Evolutionary conservation across 192 early-diverging fungal genomes (phyloP).

Genomic region (Irineochytrium annulatum): DNA sequence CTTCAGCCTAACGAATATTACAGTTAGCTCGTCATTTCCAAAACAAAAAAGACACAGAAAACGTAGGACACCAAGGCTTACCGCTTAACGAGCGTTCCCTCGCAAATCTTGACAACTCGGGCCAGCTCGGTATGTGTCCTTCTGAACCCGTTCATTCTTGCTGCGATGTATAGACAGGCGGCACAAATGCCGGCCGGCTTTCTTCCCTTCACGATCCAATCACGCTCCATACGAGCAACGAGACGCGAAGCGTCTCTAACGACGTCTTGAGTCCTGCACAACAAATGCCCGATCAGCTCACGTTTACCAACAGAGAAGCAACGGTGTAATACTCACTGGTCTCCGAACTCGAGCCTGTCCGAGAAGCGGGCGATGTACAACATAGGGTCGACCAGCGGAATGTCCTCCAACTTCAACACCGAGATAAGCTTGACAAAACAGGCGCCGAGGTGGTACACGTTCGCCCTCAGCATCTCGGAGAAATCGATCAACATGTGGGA

Average conservation of each 20-base stretch:
- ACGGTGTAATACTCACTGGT: too few relatives aligned
- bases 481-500: conserved; percentile 96
- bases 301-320: too few relatives aligned
- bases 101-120: conserved; percentile 83
- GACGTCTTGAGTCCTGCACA: conserved; percentile 66
- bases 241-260: conserved; percentile 74
- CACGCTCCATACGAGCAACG: conserved; percentile 85
- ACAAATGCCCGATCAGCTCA: too few relatives aligned
- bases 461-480: conserved; percentile 68
- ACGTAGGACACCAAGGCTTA: too few relatives aligned
- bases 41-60: too few relatives aligned
- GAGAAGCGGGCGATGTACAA: conserved; percentile 93
- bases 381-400: conserved; percentile 86
- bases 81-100: conserved; percentile 77
- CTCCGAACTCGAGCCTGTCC: conserved; percentile 82
- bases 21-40: too few relatives aligned
- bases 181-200: conserved; percentile 91
- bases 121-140: conserved; percentile 82
- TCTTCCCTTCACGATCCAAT: conserved; percentile 89
- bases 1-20: conserved; percentile 51
- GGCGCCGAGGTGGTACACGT: conserved; percentile 83
- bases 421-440: conserved; percentile 76
- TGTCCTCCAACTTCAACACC: conserved; percentile 29
- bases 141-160: conserved; percentile 85
- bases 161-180: conserved; percentile 69